phyloP scores from a whole-genome alignment of 2,329 filamentous ascomycete species.

The Colletotrichum musicola region DNA sequence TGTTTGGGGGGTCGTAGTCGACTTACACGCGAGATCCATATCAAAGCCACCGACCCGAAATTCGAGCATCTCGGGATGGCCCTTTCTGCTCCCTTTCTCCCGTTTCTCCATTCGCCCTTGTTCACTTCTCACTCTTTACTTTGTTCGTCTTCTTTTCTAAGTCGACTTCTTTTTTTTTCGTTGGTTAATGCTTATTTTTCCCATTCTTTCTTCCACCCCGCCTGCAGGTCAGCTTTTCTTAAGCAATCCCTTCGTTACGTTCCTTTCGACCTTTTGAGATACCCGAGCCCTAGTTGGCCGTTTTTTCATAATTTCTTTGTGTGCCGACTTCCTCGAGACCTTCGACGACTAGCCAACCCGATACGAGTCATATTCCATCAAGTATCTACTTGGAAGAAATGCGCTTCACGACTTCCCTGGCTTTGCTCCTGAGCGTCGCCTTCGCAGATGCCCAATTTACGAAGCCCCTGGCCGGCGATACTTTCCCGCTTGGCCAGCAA shows the following conservation, averaged over 20 bases:
- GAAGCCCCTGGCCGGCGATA: constrained; percentile 33
- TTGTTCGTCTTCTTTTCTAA: constrained; percentile 33
- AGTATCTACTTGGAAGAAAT: constrained; percentile 24
- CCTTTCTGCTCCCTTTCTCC: constrained; percentile 18
- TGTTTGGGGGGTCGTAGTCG: constrained; percentile 10
- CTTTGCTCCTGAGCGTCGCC: constrained; percentile 25
- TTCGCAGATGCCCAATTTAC: constrained; percentile 39
- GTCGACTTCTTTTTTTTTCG: constrained; percentile 30
- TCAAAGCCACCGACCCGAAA: constrained; percentile 20
- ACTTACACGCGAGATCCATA: constrained; percentile 33
- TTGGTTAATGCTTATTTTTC: constrained; percentile 20
- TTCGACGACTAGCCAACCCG: neutral
- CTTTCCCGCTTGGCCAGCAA: constrained; percentile 29
- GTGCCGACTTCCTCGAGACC: neutral
- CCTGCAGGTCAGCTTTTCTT: constrained; percentile 36
- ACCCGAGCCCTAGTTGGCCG: constrained; percentile 32
- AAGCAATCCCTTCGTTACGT: constrained; percentile 20
- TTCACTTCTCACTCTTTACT: constrained; percentile 33
- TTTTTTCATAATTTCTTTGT: constrained; percentile 18
- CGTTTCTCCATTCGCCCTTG: constrained; percentile 22
- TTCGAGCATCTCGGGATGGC: constrained; percentile 5
- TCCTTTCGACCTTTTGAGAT: constrained; percentile 25
- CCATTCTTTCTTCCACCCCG: constrained; percentile 14
- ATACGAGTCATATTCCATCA: neutral
- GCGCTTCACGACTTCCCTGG: constrained; percentile 31